phyloP scores from a whole-genome alignment of 495 filamentous ascomycete species.

The Podospora australis region DNA sequence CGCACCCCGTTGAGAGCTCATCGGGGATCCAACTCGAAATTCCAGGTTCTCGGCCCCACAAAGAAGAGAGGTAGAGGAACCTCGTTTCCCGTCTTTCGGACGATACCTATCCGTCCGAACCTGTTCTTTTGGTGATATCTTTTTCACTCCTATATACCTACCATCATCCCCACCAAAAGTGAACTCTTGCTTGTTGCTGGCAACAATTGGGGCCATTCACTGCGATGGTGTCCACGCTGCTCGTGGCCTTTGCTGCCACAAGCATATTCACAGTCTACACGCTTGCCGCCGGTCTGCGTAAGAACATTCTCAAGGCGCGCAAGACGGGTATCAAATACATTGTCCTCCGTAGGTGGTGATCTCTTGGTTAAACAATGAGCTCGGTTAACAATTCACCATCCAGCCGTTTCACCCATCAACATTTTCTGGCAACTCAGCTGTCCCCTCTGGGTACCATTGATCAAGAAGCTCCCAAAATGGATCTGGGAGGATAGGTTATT shows the following conservation, averaged over 20 bases:
- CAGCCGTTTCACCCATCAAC: constrained; percentile 39
- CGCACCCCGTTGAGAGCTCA: no score
- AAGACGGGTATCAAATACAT: constrained; percentile 38
- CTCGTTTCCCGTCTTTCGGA: no score
- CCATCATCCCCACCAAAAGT: no score
- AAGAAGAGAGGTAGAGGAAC: no score
- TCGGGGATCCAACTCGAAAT: no score
- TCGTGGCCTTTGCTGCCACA: constrained; percentile 10
- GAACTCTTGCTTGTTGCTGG: no score
- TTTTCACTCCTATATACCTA: no score
- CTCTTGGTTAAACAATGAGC: background rate
- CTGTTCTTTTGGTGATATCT: no score
- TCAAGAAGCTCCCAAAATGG: constrained; percentile 39
- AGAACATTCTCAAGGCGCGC: constrained; percentile 40
- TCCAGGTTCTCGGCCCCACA: no score
- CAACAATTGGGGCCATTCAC: no score
- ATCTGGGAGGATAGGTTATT: constrained; percentile 42
- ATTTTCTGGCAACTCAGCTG: constrained; percentile 45
- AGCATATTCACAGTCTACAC: constrained; percentile 13
- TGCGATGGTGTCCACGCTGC: background rate
- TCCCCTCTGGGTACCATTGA: constrained; percentile 41
- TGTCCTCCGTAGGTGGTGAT: constrained; percentile 36
- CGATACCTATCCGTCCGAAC: no score
- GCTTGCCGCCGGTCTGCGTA: constrained; percentile 24
- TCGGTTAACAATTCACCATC: constrained; percentile 1